A percentile compares a stretch with the other conserved stretches of the same genome.
Conservation (phyloP, 768 basidiomycete species). For the Macrocybe gigantea region DNA sequence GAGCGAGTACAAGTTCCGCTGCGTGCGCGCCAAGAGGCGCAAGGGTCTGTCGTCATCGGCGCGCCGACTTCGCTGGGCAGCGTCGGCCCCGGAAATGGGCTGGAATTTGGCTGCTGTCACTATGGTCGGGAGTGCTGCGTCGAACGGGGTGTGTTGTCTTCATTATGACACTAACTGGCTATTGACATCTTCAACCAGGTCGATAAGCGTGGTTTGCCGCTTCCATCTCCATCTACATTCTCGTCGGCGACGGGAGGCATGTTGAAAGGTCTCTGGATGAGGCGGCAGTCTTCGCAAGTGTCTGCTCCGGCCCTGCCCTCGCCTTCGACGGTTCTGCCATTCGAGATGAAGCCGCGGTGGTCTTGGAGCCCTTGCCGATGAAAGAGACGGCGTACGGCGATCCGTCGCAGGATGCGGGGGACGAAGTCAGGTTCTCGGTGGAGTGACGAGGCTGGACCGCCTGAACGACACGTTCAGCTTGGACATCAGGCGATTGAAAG, state of each 20-base stretch:
- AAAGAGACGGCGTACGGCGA: constrained; percentile 76
- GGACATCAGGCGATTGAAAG: constrained; percentile 89
- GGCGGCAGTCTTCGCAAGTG: constrained; percentile 85
- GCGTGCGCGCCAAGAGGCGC: constrained; percentile 71
- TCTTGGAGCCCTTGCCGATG: constrained; percentile 35
- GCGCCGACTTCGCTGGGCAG: constrained; percentile 39
- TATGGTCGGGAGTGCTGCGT: constrained; percentile 77
- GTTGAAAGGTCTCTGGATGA: constrained; percentile 84
- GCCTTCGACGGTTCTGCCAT: constrained; percentile 36
- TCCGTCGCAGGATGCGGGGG: constrained; percentile 73
- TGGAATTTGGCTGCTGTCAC: constrained; percentile 64
- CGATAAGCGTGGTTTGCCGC: constrained; percentile 82
- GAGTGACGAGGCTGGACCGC: constrained; percentile 89
- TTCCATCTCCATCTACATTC: constrained; percentile 73
- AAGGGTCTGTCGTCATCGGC: constrained; percentile 39
- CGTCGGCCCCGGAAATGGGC: constrained; percentile 22
- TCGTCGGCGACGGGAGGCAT: constrained; percentile 61
- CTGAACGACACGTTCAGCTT: constrained; percentile 88
- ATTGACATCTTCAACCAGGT: constrained; percentile 41
- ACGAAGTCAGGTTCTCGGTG: constrained; percentile 95
- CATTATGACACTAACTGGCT: constrained; percentile 5
- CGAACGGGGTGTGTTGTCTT: constrained; percentile 68
- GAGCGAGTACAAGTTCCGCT: constrained; percentile 87
- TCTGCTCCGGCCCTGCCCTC: constrained; percentile 34
- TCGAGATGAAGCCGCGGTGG: constrained; percentile 44